Percentiles rank a stretch among this genome's conserved stretches.
These are phyloP conservation scores for Colletotrichum orbiculare DNA, from an alignment of 2,329 filamentous ascomycete species.

Conservation along the genomic window DNA sequence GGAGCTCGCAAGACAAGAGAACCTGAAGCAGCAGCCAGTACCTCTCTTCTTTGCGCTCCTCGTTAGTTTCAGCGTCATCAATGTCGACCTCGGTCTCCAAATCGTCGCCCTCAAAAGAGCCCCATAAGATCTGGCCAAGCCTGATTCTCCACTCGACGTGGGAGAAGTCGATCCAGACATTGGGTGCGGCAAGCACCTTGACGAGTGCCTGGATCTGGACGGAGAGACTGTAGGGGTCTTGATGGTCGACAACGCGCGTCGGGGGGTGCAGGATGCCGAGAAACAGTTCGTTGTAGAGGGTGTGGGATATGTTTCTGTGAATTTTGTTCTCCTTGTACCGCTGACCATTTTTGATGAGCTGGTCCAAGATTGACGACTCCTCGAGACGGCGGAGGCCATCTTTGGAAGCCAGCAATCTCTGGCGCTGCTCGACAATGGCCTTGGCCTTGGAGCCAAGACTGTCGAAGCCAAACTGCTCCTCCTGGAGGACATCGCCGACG, in stretches of 20 bases:
- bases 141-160: slow-evolving; percentile 80
- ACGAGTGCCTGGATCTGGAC: slow-evolving; percentile 78
- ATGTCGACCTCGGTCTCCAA: slow-evolving; percentile 64
- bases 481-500: slow-evolving; percentile 72
- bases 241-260: slow-evolving; percentile 64
- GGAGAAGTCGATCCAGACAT: slow-evolving; percentile 81
- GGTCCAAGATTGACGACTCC: slow-evolving; percentile 68
- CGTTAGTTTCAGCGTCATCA: slow-evolving; percentile 58
- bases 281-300: slow-evolving; percentile 71
- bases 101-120: slow-evolving; percentile 61
- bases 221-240: slow-evolving; percentile 71
- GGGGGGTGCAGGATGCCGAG: slow-evolving; percentile 68
- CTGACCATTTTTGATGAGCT: slow-evolving; percentile 66
- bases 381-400: slow-evolving; percentile 67
- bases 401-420: slow-evolving; percentile 64
- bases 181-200: slow-evolving; percentile 71
- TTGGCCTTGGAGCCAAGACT: slow-evolving; percentile 64
- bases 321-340: slow-evolving; percentile 65
- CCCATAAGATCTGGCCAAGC: slow-evolving; percentile 79
- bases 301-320: slow-evolving; percentile 58
- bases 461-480: slow-evolving; percentile 70
- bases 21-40: slow-evolving; percentile 77
- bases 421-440: slow-evolving; percentile 67
- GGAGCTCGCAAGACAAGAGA: slow-evolving; percentile 72
- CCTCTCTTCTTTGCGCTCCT: slow-evolving; percentile 69